phyloP scores from a whole-genome alignment of 306 rosid species.

The Cercis canadensis region DNA sequence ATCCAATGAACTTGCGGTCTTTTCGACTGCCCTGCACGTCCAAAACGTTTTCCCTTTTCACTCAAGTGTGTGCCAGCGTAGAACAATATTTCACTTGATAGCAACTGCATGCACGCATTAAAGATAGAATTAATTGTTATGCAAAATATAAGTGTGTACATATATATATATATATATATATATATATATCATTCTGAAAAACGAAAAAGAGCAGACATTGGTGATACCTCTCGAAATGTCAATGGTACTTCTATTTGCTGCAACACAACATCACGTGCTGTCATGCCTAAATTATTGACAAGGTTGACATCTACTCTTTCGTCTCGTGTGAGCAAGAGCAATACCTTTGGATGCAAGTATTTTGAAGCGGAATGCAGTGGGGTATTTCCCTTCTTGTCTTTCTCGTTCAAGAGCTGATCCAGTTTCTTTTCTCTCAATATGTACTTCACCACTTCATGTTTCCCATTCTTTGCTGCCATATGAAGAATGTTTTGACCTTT shows the following conservation, averaged over 20 bases:
- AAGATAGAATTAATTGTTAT: no score
- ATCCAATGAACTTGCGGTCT: neutral
- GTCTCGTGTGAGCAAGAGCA: neutral
- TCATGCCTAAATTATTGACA: neutral
- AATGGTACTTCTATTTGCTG: neutral
- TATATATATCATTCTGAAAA: no score
- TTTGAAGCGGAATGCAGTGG: conserved; percentile 37
- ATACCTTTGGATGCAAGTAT: neutral
- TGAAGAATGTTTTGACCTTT: conserved; percentile 20
- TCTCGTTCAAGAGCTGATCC: neutral
- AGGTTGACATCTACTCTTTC: neutral
- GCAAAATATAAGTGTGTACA: no score
- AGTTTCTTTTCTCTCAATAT: neutral
- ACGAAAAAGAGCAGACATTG: neutral
- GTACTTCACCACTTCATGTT: neutral
- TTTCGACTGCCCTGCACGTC: neutral
- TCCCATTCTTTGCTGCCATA: conserved; percentile 14
- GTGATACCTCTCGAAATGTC: neutral
- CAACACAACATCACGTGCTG: neutral
- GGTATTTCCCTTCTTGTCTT: conserved; percentile 33
- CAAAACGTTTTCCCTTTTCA: neutral
- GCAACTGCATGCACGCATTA: neutral
- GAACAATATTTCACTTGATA: neutral
- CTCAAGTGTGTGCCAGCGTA: neutral
- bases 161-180: no score